phyloP scores from a whole-genome alignment of 371 early-diverging fungal species.

The Coemansia sp. region DNA sequence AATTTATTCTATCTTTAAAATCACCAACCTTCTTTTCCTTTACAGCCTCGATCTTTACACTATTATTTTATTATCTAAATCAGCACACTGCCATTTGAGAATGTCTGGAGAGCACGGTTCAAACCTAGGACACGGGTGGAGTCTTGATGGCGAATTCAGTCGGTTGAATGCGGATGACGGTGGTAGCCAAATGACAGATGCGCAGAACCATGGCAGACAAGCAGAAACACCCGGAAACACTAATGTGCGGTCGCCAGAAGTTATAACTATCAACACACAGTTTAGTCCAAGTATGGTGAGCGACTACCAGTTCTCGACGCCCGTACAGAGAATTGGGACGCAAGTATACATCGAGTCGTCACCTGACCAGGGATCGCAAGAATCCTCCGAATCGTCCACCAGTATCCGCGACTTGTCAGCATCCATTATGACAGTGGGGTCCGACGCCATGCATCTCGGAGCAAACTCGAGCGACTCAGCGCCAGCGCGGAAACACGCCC shows the following conservation, averaged over 20 bases:
- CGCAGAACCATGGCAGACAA: not conserved
- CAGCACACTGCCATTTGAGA: not conserved
- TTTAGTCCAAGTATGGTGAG: constrained; percentile 6
- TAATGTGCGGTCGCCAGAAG: constrained; percentile 8
- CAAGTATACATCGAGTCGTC: not conserved
- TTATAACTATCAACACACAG: constrained; percentile 22
- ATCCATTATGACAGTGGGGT: no score
- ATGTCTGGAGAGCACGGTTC: not conserved
- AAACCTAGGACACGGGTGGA: not conserved
- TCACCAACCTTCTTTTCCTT: not conserved
- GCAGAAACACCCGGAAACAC: not conserved
- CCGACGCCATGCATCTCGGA: not conserved
- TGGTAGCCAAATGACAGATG: not conserved
- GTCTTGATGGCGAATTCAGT: not conserved
- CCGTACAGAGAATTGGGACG: not conserved
- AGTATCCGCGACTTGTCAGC: no score
- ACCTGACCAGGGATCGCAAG: not conserved
- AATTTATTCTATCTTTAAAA: not conserved
- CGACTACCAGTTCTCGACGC: not conserved
- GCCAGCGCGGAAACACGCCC: not conserved
- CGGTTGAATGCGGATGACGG: not conserved
- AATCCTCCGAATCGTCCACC: not conserved
- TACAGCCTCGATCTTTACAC: no score
- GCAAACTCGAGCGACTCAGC: not conserved
- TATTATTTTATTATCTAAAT: not conserved